Percentiles rank a stretch among this genome's conserved stretches.
Evolutionary conservation across 2,329 filamentous ascomycete species (phyloP).

Genomic region (Cladophialophora carrionii): DNA sequence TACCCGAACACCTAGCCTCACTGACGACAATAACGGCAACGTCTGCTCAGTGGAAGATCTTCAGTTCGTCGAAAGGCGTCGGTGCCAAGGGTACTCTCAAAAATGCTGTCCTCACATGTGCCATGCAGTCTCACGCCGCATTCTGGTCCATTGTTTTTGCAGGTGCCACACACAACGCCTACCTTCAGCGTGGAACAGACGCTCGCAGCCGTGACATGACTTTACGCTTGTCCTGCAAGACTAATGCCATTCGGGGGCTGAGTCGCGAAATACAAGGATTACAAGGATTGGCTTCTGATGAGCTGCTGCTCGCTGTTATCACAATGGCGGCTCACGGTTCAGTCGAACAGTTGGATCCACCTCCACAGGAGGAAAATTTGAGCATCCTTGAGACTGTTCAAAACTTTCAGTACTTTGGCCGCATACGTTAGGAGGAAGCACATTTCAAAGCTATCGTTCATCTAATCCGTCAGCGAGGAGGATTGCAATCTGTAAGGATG

Average conservation of each 20-base stretch:
- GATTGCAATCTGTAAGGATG: slow-evolving; percentile 20
- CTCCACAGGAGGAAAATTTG: slow-evolving; percentile 6
- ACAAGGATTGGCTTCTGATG: slow-evolving; percentile 13
- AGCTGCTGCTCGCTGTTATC: slow-evolving; percentile 24
- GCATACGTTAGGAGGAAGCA: slow-evolving; percentile 21
- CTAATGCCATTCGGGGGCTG: slow-evolving; percentile 21
- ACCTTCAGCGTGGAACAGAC: slow-evolving; percentile 12
- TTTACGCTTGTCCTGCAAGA: slow-evolving; percentile 23
- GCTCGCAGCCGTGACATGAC: slow-evolving; percentile 4
- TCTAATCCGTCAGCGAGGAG: slow-evolving; percentile 25
- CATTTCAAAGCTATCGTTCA: slow-evolving; percentile 23
- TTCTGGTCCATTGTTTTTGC: slow-evolving; percentile 28
- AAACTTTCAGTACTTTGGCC: slow-evolving; percentile 25
- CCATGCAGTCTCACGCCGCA: slow-evolving; percentile 18
- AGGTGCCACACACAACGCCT: slow-evolving; percentile 27
- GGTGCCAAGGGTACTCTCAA: slow-evolving; percentile 19
- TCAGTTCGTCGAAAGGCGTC: slow-evolving; percentile 15
- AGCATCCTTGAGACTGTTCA: slow-evolving; percentile 18
- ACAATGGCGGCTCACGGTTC: slow-evolving; percentile 24
- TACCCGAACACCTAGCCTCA: not conserved
- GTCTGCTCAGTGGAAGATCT: slow-evolving; percentile 27
- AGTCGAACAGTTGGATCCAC: slow-evolving; percentile 21
- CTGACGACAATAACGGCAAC: slow-evolving; percentile 7
- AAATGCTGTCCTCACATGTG: slow-evolving; percentile 21
- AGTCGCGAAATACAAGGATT: slow-evolving; percentile 17